Percentiles rank a stretch among this genome's conserved stretches.
These are phyloP conservation scores for Tirmania nivea DNA, from an alignment of 495 filamentous ascomycete species.

Conservation along the genomic window DNA sequence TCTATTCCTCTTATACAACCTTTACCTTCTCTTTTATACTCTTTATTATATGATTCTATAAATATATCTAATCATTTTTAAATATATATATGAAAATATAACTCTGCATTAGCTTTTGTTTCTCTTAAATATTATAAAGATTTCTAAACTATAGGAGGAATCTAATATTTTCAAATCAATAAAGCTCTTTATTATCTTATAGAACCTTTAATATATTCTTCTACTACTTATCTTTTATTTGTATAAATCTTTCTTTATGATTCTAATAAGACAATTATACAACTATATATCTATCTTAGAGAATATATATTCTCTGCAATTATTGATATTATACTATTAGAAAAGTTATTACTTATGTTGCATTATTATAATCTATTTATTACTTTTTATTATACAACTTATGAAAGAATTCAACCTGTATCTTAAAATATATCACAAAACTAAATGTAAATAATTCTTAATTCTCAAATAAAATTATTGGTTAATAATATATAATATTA, in stretches of 20 bases:
- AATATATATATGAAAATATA: conserved; percentile 1
- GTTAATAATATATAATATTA: not conserved
- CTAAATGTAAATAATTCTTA: not conserved
- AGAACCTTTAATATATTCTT: not conserved
- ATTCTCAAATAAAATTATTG: not conserved
- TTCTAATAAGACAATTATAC: not conserved
- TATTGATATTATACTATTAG: not conserved
- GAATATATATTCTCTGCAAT: not conserved
- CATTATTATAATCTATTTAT: not conserved
- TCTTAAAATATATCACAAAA: not conserved
- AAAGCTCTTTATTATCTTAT: not conserved
- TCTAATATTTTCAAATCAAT: not conserved
- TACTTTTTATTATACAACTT: not conserved
- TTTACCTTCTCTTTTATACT: not conserved
- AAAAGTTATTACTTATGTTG: not conserved
- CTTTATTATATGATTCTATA: not conserved
- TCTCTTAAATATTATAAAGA: not conserved
- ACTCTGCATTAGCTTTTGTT: not conserved
- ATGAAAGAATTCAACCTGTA: not conserved
- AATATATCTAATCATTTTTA: not conserved
- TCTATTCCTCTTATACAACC: not conserved
- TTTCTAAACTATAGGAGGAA: not conserved
- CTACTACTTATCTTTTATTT: not conserved
- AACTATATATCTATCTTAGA: not conserved
- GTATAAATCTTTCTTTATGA: not conserved